Evolutionary conservation across 495 filamentous ascomycete species (phyloP).

Genomic region (Trichoderma virens): DNA sequence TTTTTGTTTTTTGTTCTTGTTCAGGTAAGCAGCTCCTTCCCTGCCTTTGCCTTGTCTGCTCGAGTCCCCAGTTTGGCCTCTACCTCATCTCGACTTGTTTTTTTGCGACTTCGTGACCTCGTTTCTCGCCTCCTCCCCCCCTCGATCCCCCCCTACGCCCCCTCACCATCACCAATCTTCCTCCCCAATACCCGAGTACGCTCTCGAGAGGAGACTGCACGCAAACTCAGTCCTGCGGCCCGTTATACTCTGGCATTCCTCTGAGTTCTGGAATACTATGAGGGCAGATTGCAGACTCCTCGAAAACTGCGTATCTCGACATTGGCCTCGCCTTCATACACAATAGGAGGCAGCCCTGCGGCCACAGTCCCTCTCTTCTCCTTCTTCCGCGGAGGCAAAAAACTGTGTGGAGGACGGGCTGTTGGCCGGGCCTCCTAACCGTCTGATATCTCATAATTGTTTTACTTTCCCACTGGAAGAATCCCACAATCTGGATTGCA

Average conservation of each 20-base stretch:
- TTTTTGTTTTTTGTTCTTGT: too few species aligned
- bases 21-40: conserved; percentile 6
- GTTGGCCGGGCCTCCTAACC: background rate
- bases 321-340: background rate
- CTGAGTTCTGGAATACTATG: background rate
- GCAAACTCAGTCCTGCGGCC: background rate
- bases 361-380: background rate
- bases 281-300: background rate
- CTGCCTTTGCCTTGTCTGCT: background rate
- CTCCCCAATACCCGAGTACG: background rate
- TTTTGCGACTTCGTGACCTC: background rate
- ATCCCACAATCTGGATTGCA: background rate
- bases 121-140: background rate
- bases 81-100: background rate
- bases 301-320: background rate
- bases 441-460: background rate
- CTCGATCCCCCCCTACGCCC: background rate
- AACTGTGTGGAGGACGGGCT: background rate
- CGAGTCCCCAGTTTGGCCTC: background rate
- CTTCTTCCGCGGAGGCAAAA: background rate
- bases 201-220: background rate
- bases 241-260: background rate
- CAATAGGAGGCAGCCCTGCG: background rate
- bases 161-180: background rate
- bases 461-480: background rate